Conservation (phyloP, 768 basidiomycete genomes). For the Lentinula raphanica region DNA sequence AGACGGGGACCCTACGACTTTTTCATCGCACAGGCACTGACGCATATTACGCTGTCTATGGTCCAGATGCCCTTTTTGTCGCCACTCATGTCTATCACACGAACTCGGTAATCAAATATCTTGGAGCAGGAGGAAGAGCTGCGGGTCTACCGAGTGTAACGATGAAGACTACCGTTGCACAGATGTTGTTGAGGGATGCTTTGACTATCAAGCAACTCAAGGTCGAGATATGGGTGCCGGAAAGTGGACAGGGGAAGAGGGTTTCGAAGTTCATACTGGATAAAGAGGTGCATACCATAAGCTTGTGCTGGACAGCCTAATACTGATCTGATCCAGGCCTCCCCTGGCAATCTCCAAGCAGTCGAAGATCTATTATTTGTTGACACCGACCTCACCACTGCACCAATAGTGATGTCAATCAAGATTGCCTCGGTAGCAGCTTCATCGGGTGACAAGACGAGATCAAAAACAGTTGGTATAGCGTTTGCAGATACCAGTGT, state of each 20-base stretch:
- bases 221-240: slow-evolving; percentile 85
- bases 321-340: slow-evolving; percentile 29
- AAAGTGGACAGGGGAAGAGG: slow-evolving; percentile 70
- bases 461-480: slow-evolving; percentile 70
- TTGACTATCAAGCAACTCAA: slow-evolving; percentile 85
- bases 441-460: slow-evolving; percentile 44
- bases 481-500: slow-evolving; percentile 90
- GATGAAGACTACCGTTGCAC: slow-evolving; percentile 71
- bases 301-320: not conserved
- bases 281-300: slow-evolving; percentile 56
- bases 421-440: slow-evolving; percentile 59
- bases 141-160: slow-evolving; percentile 72
- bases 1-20: slow-evolving; percentile 78
- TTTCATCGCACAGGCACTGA: slow-evolving; percentile 61
- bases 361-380: slow-evolving; percentile 84
- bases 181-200: slow-evolving; percentile 80
- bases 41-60: slow-evolving; percentile 86
- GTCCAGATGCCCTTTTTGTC: slow-evolving; percentile 81
- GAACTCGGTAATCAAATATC: slow-evolving; percentile 87
- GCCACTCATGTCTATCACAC: slow-evolving; percentile 83
- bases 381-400: slow-evolving; percentile 71
- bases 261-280: slow-evolving; percentile 69
- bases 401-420: slow-evolving; percentile 88
- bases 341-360: slow-evolving; percentile 61
- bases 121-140: slow-evolving; percentile 59